A percentile compares a stretch with the other conserved stretches of the same genome.
Evolutionary conservation across 2,329 filamentous ascomycete genomes (phyloP).

Genomic region (Epichloe baconii): DNA sequence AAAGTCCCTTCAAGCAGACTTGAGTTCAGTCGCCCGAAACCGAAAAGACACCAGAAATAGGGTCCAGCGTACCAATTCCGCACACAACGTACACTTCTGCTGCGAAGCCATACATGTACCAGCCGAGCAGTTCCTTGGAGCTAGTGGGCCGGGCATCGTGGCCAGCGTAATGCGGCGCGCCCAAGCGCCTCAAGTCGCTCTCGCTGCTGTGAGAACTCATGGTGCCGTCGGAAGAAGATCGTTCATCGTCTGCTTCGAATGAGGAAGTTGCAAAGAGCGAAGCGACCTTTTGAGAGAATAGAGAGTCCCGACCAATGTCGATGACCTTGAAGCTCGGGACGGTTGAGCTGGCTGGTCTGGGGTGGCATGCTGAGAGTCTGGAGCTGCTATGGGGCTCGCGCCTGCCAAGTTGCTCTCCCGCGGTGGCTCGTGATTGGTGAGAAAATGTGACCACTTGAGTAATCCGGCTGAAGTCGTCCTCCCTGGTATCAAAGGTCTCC

Average conservation of each 20-base stretch:
- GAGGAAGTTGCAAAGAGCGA: constrained; percentile 43
- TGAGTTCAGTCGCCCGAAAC: background rate
- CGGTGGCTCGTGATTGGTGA: constrained; percentile 2
- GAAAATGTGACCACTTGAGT: background rate
- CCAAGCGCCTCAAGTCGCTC: constrained; percentile 21
- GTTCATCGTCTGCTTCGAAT: constrained; percentile 59
- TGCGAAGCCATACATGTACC: constrained; percentile 94
- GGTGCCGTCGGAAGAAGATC: constrained; percentile 27
- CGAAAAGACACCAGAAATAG: too few relatives aligned
- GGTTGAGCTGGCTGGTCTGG: constrained; percentile 15
- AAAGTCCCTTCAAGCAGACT: background rate
- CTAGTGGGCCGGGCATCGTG: constrained; percentile 87
- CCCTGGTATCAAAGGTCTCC: too few relatives aligned
- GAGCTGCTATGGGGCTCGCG: background rate
- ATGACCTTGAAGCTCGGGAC: constrained; percentile 26
- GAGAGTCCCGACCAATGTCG: constrained; percentile 37
- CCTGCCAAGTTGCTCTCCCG: background rate
- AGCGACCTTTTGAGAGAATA: constrained; percentile 39
- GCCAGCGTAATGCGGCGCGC: constrained; percentile 50
- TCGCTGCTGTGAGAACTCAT: constrained; percentile 26
- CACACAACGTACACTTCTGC: constrained; percentile 95
- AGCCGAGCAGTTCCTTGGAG: constrained; percentile 74
- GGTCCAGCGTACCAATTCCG: constrained; percentile 42
- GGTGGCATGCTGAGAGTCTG: constrained; percentile 5
- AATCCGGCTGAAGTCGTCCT: too few relatives aligned